Conservation (phyloP, 495 filamentous ascomycete species). For the Penicillium desertorum region DNA sequence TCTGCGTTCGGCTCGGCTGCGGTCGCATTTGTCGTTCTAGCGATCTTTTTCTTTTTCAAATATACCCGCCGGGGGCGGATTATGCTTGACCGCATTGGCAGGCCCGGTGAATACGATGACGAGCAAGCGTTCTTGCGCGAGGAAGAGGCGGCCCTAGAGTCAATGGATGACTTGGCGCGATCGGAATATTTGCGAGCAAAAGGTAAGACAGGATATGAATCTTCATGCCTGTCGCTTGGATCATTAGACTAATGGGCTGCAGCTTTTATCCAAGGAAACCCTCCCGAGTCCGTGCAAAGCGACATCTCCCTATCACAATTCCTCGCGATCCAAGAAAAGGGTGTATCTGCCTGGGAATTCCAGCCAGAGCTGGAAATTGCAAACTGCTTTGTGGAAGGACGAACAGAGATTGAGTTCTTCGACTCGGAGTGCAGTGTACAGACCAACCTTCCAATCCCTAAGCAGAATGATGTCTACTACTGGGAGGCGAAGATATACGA, state of each 20-base stretch:
- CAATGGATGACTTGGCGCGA: slow-evolving; percentile 90
- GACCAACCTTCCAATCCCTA: slow-evolving; percentile 93
- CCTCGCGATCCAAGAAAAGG: slow-evolving; percentile 97
- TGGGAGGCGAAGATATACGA: slow-evolving; percentile 99
- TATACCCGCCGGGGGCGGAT: slow-evolving; percentile 89
- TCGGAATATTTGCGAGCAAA: slow-evolving; percentile 93
- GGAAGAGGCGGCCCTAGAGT: slow-evolving; percentile 91
- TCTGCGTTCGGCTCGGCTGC: slow-evolving; percentile 95
- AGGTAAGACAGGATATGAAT: slow-evolving; percentile 55
- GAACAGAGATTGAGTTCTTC: slow-evolving; percentile 98
- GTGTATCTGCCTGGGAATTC: slow-evolving; percentile 98
- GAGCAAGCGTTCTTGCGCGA: slow-evolving; percentile 89
- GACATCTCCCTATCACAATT: slow-evolving; percentile 98
- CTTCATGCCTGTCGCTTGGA: slow-evolving; percentile 16
- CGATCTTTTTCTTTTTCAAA: slow-evolving; percentile 89
- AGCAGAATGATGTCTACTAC: slow-evolving; percentile 99
- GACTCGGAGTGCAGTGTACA: slow-evolving; percentile 97
- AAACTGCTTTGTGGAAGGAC: slow-evolving; percentile 95
- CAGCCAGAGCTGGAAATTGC: slow-evolving; percentile 97
- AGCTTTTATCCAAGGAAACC: slow-evolving; percentile 95
- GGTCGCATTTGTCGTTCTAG: slow-evolving; percentile 76
- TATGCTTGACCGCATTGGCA: slow-evolving; percentile 86
- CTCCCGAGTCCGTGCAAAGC: slow-evolving; percentile 90
- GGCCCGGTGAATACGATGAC: slow-evolving; percentile 96
- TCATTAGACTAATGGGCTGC: slow-evolving; percentile 12